Conservation (phyloP, 2,329 filamentous ascomycete genomes). For the Diaporthe humulicola region DNA sequence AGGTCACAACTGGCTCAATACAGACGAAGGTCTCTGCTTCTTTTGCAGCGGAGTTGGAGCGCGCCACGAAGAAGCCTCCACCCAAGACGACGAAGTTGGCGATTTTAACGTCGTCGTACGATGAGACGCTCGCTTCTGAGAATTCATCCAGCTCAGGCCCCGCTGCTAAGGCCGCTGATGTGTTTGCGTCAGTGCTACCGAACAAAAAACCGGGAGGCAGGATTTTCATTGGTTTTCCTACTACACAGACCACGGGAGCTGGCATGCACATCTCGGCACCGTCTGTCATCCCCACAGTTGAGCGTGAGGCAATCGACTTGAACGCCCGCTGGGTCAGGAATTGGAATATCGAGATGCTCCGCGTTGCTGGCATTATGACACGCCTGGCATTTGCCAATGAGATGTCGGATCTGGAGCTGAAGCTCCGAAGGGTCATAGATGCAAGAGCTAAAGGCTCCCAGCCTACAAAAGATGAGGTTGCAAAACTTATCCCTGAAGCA, state of each 20-base stretch:
- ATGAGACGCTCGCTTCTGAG: conserved; percentile 79
- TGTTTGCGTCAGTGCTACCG: conserved; percentile 92
- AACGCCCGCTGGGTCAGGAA: conserved; percentile 95
- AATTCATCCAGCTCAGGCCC: conserved; percentile 60
- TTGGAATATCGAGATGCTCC: conserved; percentile 95
- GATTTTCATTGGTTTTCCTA: conserved; percentile 98
- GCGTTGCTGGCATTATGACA: conserved; percentile 90
- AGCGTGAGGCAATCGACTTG: conserved; percentile 95
- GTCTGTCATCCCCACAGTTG: conserved; percentile 96
- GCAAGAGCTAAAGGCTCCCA: conserved; percentile 57
- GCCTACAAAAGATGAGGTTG: conserved; percentile 73
- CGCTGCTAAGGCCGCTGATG: conserved; percentile 74
- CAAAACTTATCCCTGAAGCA: conserved; percentile 80
- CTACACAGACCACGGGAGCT: conserved; percentile 94
- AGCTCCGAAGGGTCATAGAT: conserved; percentile 60
- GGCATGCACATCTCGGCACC: conserved; percentile 96
- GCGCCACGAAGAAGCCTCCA: conserved; percentile 96
- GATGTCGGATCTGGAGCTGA: conserved; percentile 80
- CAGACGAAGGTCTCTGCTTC: conserved; percentile 79
- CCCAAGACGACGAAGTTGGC: conserved; percentile 89
- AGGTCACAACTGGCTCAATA: conserved; percentile 87
- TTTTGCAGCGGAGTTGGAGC: conserved; percentile 88
- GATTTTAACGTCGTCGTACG: conserved; percentile 91
- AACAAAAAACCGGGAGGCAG: conserved; percentile 85
- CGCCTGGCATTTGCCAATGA: conserved; percentile 90